Base-by-base conservation (phyloP, 768 basidiomycete species). In the Trametes meyenii region DNA sequence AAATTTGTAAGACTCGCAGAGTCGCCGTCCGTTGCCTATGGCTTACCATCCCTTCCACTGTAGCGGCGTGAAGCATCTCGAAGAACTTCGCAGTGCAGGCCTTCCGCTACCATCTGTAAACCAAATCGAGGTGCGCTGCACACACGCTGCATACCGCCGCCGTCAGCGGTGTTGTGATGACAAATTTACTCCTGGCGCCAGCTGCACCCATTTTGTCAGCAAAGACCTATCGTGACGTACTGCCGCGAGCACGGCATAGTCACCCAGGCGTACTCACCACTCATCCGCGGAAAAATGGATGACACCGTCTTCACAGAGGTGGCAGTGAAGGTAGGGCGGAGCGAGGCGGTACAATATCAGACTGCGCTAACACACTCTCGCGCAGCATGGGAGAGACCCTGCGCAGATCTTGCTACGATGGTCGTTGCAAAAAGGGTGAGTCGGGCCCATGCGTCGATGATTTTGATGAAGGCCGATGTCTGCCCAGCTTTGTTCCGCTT, bases 351-450 rank as follows among this genome's bases (percentile, higher is more conserved):
- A 5, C 23, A 26, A 26, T 13, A 40, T 39, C 35, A 14, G 23
- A 39, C 24, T 17, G 43, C 23, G 16, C 42, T 14, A 8, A 24
- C 50, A 40, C 46, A 43, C 35, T 24, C 23, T 11, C 24, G 19
- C 46, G 23, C 44, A 66, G 79, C 73, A 87, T 63, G 71, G 73
- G 19, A 81, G 82, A 54, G 84, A 87, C 50, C 81, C 83, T 4
- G 88, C 92, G 13, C 95, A 97, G 68, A 80, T 96, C 50, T 81
- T 96, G 17, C 76, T 97, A 57, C 85, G 96, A 29, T 97, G 94
- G 92, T 95, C 92, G 40, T 76, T 98, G 45, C 96, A 98, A 72
- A 85, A 82, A 69, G 86, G 87, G 90, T 90, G 67, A 50, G 83
- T 48, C 33, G 46, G 33, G 29, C 38, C 6, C 19, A 16, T 23